Conservation (phyloP, 352 stramenopile genomes). For the Phytopythium montanum region DNA sequence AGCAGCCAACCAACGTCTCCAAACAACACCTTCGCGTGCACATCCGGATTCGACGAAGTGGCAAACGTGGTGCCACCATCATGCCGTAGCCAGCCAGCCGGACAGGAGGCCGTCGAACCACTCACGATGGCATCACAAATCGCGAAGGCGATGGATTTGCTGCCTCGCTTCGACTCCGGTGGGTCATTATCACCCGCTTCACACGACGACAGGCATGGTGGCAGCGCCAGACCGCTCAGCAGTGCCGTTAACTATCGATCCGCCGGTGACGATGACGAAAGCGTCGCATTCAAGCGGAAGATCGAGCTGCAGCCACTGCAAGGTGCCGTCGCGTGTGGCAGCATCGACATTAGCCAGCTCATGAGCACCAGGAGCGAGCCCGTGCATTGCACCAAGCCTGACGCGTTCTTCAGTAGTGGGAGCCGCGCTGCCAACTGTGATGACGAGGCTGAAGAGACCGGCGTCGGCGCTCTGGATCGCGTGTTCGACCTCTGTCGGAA, state of each 20-base stretch:
- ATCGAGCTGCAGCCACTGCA: background rate
- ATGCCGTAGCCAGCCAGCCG: background rate
- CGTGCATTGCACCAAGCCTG: background rate
- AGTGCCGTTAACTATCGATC: background rate
- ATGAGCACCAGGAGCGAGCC: background rate
- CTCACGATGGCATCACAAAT: constrained; percentile 1
- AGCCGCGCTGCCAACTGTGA: background rate
- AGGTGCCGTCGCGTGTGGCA: background rate
- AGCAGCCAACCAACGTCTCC: background rate
- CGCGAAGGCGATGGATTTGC: constrained; percentile 4
- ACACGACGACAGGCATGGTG: background rate
- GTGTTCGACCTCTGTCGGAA: constrained; percentile 51
- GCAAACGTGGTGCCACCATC: background rate
- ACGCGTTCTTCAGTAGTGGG: background rate
- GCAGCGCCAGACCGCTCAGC: background rate
- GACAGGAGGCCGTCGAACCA: background rate
- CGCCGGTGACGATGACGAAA: background rate
- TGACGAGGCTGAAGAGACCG: background rate
- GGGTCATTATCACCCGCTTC: constrained; percentile 3
- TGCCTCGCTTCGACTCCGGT: background rate
- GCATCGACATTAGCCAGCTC: background rate
- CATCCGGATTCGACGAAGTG: background rate
- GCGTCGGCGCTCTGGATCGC: constrained; percentile 10
- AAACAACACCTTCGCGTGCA: background rate
- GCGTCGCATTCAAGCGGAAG: background rate